Base-by-base conservation (phyloP, 2,329 filamentous ascomycete genomes). In the Endothia cerciana region DNA sequence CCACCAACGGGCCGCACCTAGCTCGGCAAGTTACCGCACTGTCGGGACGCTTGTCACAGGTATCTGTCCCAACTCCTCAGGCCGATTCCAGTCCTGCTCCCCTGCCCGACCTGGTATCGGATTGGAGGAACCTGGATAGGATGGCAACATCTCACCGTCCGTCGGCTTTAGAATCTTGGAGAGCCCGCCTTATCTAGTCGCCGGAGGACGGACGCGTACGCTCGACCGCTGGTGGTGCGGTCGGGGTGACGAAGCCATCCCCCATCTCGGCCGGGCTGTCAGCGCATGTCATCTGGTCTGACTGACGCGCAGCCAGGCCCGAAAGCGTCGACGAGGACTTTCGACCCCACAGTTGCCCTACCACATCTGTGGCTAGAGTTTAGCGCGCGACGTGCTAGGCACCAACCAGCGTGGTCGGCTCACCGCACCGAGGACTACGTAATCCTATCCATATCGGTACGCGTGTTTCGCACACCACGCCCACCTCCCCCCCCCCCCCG, bases 1-100 rank as follows among this genome's bases (percentile, higher is more conserved):
- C 10, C 61, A 63, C 61, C 38, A 22, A 15, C 61, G 61, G 61
- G 61, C 61, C 61, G 61, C 61, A 13, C 51, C 40, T 62, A 62
- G 60, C 36, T 41, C 47, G n/a, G 25, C 22, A 49, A n/a, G 17
- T 36, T 57, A 56, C 61, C 61, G 28, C 38, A 13, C 51, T 56
- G 61, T 56, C 28, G 61, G 61, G 61, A 45, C 51, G 25, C 22
- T 61, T 3, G 47, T 17, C 38, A 43, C 49, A 63, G 19, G 17
- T 28, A 25, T 28, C 17, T 19, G 30, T 15, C 30, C n/a, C 40
- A 7, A 38, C 17, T 56, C 13, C 33, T 33, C 13, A 15, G 10
- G 43, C 51, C 17, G 22, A 30, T 51, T 30, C 6, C 2, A n/a
- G 28, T 36, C 8, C 17, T 36, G 7, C 13, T n/a, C 30, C 19